Base-by-base conservation (phyloP, 2,329 filamentous ascomycete species). In the Chaetomium sp. region DNA sequence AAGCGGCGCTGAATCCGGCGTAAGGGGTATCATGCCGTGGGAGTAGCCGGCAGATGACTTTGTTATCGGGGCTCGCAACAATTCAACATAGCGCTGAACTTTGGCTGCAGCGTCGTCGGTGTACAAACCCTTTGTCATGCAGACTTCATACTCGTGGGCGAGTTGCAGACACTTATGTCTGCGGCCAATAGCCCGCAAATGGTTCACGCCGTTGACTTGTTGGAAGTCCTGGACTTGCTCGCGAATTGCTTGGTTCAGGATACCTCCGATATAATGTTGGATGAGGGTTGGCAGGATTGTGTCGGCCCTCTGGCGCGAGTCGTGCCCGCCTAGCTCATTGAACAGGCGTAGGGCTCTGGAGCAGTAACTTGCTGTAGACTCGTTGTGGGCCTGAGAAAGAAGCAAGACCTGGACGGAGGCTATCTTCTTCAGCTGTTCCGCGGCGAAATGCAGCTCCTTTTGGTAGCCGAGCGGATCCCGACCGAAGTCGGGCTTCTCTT, bases 151-250 rank as follows among this genome's bases (percentile, higher is more conserved):
- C 57, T 87, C 83, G 25, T 75, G 72, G 5, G 82, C 84, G 31
- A 89, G 79, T 69, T 88, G 82, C 19, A 87, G 72, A 57, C 78
- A 79, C 71, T 83, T 84, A 73, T 89, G 86, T 42, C 77, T 78
- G 61, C 79, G 78, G 2, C 79, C 78, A 6, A 84, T 74, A 2
- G 77, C 77, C 21, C 75, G 75, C 19, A 87, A 70, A 13, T 70
- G 75, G 4, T 70, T 67, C 16, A 63, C 61, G 9, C 67, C 68
- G 19, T 70, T 68, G 0, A 68, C 64, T n/a, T 67, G 47, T 12
- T 71, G 67, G 63, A 80, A 82, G 1, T 69, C 67, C 12, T 70
- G 70, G 2, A 87, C 73, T 19, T 75, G 71, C 8, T 77, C 74
- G n/a, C 82, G 80, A 38, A 86, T 77, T 1, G 79, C 73, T 54